Conservation (phyloP, 306 rosid genomes). For the Vigna mungo region DNA sequence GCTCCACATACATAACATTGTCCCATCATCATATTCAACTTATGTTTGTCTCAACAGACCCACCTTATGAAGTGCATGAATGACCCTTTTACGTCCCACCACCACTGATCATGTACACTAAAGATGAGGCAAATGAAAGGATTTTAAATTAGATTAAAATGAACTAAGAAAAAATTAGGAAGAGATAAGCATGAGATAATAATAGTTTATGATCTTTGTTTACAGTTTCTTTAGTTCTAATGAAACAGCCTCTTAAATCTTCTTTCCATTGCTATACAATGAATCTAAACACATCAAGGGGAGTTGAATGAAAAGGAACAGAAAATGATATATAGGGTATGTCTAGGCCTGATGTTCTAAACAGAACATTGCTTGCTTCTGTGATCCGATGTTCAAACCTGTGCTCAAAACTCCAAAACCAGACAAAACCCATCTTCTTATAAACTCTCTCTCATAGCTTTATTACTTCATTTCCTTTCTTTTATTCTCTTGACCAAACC, state of each 20-base stretch:
- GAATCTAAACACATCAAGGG: constrained; percentile 30
- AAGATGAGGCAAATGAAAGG: constrained; percentile 53
- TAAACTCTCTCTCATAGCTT: constrained; percentile 28
- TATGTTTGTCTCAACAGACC: constrained; percentile 50
- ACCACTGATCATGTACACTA: constrained; percentile 58
- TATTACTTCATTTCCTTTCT: constrained; percentile 31
- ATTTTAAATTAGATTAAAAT: constrained; percentile 40
- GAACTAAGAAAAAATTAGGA: constrained; percentile 30
- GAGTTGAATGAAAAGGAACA: constrained; percentile 14
- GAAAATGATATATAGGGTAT: constrained; percentile 8
- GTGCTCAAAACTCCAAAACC: constrained; percentile 24
- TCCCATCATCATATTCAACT: constrained; percentile 58
- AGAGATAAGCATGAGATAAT: constrained; percentile 29
- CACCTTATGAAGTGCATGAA: constrained; percentile 59
- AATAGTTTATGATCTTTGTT: background rate
- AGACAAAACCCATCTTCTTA: constrained; percentile 26
- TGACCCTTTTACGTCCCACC: constrained; percentile 50
- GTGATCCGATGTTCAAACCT: constrained; percentile 37
- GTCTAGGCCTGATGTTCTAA: background rate
- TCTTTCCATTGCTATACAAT: background rate
- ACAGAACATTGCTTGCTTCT: background rate
- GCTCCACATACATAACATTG: constrained; percentile 66
- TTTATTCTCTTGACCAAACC: constrained; percentile 45
- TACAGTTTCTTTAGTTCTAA: background rate
- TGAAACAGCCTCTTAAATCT: constrained; percentile 11